These are phyloP conservation scores for Gnaphalium uliginosum DNA, from an alignment of 129 eudicot genomes.

Conservation along the genomic window DNA sequence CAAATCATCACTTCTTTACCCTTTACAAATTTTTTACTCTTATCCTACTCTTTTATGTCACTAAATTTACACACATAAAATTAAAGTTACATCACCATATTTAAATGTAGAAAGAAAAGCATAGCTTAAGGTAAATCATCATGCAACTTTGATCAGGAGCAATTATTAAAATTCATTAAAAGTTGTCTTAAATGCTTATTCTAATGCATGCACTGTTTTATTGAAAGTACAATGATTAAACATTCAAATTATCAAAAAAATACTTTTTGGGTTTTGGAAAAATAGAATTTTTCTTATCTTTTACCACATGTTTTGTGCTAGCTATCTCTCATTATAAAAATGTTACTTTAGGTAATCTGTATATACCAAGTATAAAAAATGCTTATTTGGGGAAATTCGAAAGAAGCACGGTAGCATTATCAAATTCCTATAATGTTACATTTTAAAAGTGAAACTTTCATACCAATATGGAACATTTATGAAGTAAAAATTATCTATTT, in stretches of 20 bases:
- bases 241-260: no score
- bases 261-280: no score
- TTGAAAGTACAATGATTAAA: neutral
- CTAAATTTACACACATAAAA: neutral
- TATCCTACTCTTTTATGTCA: slow-evolving; percentile 15
- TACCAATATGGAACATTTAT: neutral
- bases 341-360: neutral
- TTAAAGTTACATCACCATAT: neutral
- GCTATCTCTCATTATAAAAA: neutral
- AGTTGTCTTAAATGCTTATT: neutral
- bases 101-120: neutral
- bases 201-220: neutral
- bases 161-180: no score
- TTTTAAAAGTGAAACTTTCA: neutral
- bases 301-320: neutral
- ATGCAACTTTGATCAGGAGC: neutral
- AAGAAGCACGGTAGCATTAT: neutral
- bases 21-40: slow-evolving; percentile 23
- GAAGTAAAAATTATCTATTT: neutral
- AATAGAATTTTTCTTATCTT: no score
- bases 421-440: neutral
- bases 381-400: neutral
- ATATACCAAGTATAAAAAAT: neutral
- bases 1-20: slow-evolving; percentile 45
- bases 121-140: neutral